phyloP scores from a whole-genome alignment of 768 basidiomycete species.

The Mycena venus region DNA sequence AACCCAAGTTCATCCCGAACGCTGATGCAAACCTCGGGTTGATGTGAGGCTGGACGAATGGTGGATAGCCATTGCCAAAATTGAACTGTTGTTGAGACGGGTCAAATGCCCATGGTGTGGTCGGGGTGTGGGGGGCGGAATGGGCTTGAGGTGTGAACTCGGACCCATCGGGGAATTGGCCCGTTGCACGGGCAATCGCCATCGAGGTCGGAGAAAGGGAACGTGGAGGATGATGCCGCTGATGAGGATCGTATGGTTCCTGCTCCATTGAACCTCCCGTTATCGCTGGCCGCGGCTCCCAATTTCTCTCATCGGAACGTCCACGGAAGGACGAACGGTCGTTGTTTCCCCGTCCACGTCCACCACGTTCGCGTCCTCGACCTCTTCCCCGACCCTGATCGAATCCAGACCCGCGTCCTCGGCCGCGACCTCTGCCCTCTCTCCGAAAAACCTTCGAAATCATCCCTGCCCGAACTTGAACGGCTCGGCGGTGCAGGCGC shows the following conservation, averaged over 20 bases:
- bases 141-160: conserved; percentile 29
- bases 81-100: conserved; percentile 37
- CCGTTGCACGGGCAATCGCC: conserved; percentile 61
- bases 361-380: conserved; percentile 44
- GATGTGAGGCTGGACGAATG: conserved; percentile 82
- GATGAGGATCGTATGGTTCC: conserved; percentile 42
- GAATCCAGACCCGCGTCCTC: conserved; percentile 50
- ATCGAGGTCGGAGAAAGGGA: conserved; percentile 60
- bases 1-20: conserved; percentile 66
- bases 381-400: conserved; percentile 44
- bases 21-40: conserved; percentile 83
- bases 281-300: conserved; percentile 13
- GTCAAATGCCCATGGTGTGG: conserved; percentile 33
- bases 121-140: conserved; percentile 25
- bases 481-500: conserved; percentile 3
- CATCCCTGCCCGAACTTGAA: conserved; percentile 2
- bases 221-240: conserved; percentile 31
- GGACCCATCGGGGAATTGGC: conserved; percentile 50
- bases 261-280: conserved; percentile 39
- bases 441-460: conserved; percentile 5
- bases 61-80: conserved; percentile 33
- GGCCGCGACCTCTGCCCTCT: conserved; percentile 43
- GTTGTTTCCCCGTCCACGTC: conserved; percentile 27
- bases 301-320: conserved; percentile 28
- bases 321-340: conserved; percentile 20